phyloP scores from a whole-genome alignment of 768 basidiomycete genomes.

The Cystofilobasidium macerans region DNA sequence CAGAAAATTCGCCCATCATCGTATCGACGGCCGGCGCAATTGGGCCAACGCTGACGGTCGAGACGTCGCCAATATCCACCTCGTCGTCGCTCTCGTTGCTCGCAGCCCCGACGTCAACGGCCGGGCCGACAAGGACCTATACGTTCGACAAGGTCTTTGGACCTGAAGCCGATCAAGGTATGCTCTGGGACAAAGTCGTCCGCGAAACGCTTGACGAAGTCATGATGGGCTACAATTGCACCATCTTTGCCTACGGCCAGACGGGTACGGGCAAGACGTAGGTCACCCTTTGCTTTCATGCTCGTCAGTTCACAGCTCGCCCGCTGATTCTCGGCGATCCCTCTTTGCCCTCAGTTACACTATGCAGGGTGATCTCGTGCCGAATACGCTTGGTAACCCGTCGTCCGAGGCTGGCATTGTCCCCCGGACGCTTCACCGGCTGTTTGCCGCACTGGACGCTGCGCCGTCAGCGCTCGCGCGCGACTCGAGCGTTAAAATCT shows the following conservation, averaged over 20 bases:
- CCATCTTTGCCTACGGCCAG: slow-evolving; percentile 90
- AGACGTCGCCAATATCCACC: slow-evolving; percentile 44
- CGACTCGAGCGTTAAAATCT: slow-evolving; percentile 87
- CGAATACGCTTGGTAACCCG: slow-evolving; percentile 60
- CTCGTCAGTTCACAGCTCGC: not conserved
- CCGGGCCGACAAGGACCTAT: slow-evolving; percentile 50
- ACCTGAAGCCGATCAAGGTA: slow-evolving; percentile 86
- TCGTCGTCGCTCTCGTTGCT: slow-evolving; percentile 32
- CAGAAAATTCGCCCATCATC: slow-evolving; percentile 77
- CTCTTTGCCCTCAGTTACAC: slow-evolving; percentile 50
- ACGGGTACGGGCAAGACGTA: slow-evolving; percentile 98
- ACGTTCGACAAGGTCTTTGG: slow-evolving; percentile 94
- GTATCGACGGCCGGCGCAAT: slow-evolving; percentile 66
- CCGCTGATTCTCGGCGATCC: slow-evolving; percentile 13
- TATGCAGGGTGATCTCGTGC: slow-evolving; percentile 88
- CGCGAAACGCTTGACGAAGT: slow-evolving; percentile 86
- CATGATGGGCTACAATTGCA: slow-evolving; percentile 86
- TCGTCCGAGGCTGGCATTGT: slow-evolving; percentile 88
- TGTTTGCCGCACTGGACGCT: slow-evolving; percentile 73
- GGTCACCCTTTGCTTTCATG: slow-evolving; percentile 34
- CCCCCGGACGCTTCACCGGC: slow-evolving; percentile 78
- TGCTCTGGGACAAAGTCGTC: slow-evolving; percentile 89
- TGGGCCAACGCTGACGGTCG: slow-evolving; percentile 65
- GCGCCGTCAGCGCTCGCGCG: slow-evolving; percentile 36
- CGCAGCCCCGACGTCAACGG: not conserved